Base-by-base conservation (phyloP, 164 flowering plant species). In the Platanus orientalis region DNA sequence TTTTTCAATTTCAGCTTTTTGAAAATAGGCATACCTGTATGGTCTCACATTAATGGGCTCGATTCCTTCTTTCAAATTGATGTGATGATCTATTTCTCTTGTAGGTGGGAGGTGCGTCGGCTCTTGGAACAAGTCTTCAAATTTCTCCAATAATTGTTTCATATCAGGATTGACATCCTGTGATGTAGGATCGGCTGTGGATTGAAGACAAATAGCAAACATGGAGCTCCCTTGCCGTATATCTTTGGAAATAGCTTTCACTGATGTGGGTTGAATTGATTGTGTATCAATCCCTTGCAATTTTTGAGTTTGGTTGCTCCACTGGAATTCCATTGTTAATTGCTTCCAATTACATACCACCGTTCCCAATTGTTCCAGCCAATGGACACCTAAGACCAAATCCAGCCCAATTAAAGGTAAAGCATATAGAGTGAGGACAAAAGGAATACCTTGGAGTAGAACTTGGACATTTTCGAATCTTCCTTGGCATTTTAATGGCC, bases 321-420 rank as follows among this genome's bases (percentile, higher is more conserved):
- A 53, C 56, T 53, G 56, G 48, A 44, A 44, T 12, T 44, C 48
- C 48, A 44, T 44, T 44, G 48, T 44, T 44, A 44, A 44, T 44
- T 53, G 17, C 19, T 53, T 53, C 30, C 56, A 53, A 53, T 53
- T 53, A 26, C 32, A 53, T 25, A 26, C 56, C 56, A 53, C 56
- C 30, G 7, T 53, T 26, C 32, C 29, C 30, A 26, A 53, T 25
- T 53, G 53, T 53, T 53, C 56, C 29, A 53, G 14, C 56, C 56
- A 53, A 25, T 6, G 29, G 29, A 53, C 24, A 17, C 59, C 59
- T 32, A 56, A 56, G 5, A 56, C 59, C 40, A 56, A 56, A 11
- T 56, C 59, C 40, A 56, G 44, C 42, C 59, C 59, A 56, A 56
- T 56, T 34, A 56, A n/a, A 17, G 59, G 59, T 29, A 56, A 17